Percentiles rank a stretch among this genome's conserved stretches.
phyloP scores from a whole-genome alignment of 2,329 filamentous ascomycete species.

The Apiospora arundinis region DNA sequence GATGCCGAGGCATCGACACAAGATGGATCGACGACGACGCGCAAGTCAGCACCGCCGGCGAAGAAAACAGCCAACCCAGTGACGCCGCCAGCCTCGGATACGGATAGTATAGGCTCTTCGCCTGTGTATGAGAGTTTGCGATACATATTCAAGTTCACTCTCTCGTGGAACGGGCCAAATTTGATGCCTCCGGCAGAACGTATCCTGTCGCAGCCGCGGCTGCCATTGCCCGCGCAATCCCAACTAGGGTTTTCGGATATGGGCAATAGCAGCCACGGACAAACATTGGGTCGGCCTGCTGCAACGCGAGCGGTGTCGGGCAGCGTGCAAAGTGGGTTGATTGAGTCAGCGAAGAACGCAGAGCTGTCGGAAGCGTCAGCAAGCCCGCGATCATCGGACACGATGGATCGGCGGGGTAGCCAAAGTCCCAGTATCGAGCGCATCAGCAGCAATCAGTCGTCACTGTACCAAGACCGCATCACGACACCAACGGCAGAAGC shows the following conservation, averaged over 20 bases:
- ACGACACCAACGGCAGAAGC: conserved; percentile 38
- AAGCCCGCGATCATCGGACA: conserved; percentile 24
- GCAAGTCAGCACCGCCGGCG: conserved; percentile 48
- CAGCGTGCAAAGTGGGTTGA: conserved; percentile 50
- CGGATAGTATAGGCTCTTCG: conserved; percentile 60
- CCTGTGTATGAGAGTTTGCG: conserved; percentile 61
- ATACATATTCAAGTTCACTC: conserved; percentile 77
- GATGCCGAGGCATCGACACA: conserved; percentile 57
- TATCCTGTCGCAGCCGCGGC: conserved; percentile 69
- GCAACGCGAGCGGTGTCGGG: conserved; percentile 57
- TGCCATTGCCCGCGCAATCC: conserved; percentile 74
- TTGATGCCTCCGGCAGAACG: conserved; percentile 63
- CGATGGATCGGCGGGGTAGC: conserved; percentile 32
- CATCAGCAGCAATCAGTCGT: conserved; percentile 32
- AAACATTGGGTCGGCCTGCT: conserved; percentile 47
- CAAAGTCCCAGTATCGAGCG: conserved; percentile 30
- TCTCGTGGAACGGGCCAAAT: conserved; percentile 67
- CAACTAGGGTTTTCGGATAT: conserved; percentile 56
- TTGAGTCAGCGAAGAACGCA: conserved; percentile 60
- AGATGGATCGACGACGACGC: conserved; percentile 55
- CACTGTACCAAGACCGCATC: conserved; percentile 16
- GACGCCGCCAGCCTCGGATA: conserved; percentile 51
- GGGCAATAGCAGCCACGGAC: conserved; percentile 46
- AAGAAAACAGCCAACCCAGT: conserved; percentile 36
- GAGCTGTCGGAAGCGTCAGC: conserved; percentile 25